Evolutionary conservation across 2,329 filamentous ascomycete genomes (phyloP).

Genomic region (Neobulgaria alba): DNA sequence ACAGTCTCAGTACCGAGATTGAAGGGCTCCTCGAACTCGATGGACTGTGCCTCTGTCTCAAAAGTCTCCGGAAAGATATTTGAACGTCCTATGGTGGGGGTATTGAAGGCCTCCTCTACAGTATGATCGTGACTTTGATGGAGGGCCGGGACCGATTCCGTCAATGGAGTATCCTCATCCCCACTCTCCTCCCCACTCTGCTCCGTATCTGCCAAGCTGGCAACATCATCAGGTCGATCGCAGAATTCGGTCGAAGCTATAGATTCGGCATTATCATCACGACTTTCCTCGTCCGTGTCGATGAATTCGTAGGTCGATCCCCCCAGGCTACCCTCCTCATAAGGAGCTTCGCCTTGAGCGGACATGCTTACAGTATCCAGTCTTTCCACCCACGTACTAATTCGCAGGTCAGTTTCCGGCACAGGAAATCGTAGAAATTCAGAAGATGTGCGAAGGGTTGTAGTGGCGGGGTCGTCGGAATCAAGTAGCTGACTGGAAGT

Average conservation of each 20-base stretch:
- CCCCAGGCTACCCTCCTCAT: slow-evolving; percentile 25
- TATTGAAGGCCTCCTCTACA: slow-evolving; percentile 23
- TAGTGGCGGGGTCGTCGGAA: slow-evolving; percentile 10
- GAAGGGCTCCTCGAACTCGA: slow-evolving; percentile 38
- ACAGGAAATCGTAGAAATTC: slow-evolving; percentile 20
- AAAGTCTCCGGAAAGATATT: slow-evolving; percentile 22
- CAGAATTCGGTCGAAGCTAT: slow-evolving; percentile 29
- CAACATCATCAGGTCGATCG: slow-evolving; percentile 28
- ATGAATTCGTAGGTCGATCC: slow-evolving; percentile 30
- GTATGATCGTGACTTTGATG: slow-evolving; percentile 20
- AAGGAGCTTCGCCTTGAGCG: slow-evolving; percentile 15
- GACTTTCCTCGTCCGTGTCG: slow-evolving; percentile 29
- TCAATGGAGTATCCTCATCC: slow-evolving; percentile 19
- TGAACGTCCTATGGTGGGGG: slow-evolving; percentile 26
- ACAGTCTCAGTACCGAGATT: slow-evolving; percentile 32
- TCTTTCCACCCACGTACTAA: slow-evolving; percentile 24
- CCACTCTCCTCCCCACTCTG: slow-evolving; percentile 27
- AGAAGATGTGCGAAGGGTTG: slow-evolving; percentile 10
- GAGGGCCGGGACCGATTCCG: slow-evolving; percentile 15
- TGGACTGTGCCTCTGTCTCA: slow-evolving; percentile 29
- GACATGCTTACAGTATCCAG: slow-evolving; percentile 23
- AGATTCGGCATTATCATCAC: slow-evolving; percentile 28
- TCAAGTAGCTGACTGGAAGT: slow-evolving; percentile 16
- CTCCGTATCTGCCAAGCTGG: slow-evolving; percentile 30
- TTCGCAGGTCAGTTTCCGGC: slow-evolving; percentile 21